phyloP scores from a whole-genome alignment of 202 grass and related monocot genomes.

The Schoenoplectus triqueter region DNA sequence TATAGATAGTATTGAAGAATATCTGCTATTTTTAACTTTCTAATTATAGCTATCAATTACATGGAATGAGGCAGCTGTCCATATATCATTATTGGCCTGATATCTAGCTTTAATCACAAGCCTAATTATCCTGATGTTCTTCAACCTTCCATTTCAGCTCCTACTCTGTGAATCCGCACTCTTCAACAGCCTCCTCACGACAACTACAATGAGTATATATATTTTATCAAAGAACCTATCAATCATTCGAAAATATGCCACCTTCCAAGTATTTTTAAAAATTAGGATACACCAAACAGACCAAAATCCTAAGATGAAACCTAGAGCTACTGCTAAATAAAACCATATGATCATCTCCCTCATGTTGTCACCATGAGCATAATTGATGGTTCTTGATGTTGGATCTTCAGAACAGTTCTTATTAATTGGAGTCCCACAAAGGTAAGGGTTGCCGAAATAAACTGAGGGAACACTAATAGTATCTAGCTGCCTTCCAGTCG shows the following conservation, averaged over 20 bases:
- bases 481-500: background rate
- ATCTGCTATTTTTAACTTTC: too few relatives aligned
- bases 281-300: background rate
- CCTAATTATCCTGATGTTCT: too few relatives aligned
- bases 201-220: background rate
- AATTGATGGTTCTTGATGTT: background rate
- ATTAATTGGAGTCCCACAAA: background rate
- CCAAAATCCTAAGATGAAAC: background rate
- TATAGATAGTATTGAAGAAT: too few relatives aligned
- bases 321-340: background rate
- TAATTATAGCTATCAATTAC: too few relatives aligned
- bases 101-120: too few relatives aligned
- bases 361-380: background rate
- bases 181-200: background rate
- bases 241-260: background rate
- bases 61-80: too few relatives aligned
- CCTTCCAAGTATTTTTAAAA: background rate
- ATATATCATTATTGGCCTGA: too few relatives aligned
- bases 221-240: background rate
- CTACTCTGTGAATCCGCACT: too few relatives aligned
- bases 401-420: background rate
- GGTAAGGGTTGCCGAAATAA: background rate
- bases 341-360: background rate
- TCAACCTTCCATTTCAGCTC: too few relatives aligned
- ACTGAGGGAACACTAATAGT: background rate